These are phyloP conservation scores for Farysia itapuensis DNA, from an alignment of 1,284 basidiomycete species.

Conservation along the genomic window DNA sequence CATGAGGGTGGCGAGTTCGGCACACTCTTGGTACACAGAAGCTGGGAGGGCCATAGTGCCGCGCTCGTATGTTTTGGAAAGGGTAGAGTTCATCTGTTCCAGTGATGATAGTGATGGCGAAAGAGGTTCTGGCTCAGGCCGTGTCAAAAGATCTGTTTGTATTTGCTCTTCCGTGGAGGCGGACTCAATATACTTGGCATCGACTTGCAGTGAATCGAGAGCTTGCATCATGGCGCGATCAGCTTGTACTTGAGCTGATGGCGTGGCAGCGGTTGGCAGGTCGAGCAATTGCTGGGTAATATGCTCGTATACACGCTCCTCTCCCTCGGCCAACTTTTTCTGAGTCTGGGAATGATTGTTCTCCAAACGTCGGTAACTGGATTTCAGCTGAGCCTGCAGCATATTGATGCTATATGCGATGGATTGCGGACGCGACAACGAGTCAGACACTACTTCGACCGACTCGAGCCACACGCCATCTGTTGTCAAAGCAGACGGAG, in stretches of 20 bases:
- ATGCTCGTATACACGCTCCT: constrained; percentile 21
- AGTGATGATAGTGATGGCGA: constrained; percentile 1
- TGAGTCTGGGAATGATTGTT: constrained; percentile 26
- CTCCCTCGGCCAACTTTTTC: constrained; percentile 17
- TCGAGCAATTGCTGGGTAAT: constrained; percentile 13
- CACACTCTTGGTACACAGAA: constrained; percentile 40
- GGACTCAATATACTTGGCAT: too few species aligned
- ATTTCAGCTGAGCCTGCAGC: constrained; percentile 20
- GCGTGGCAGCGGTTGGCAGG: neutral
- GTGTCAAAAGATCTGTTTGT: too few species aligned
- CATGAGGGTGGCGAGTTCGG: constrained; percentile 43
- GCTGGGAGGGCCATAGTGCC: constrained; percentile 33
- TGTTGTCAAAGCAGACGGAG: too few species aligned
- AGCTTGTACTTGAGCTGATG: neutral
- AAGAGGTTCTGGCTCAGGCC: constrained; percentile 4
- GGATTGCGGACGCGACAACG: neutral
- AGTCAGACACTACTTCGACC: neutral
- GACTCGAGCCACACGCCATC: neutral
- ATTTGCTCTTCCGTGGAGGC: too few species aligned
- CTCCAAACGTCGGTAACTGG: constrained; percentile 4
- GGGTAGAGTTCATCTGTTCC: constrained; percentile 19
- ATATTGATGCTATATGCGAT: constrained; percentile 22
- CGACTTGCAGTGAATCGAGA: neutral
- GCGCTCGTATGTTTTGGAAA: constrained; percentile 39
- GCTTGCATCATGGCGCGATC: neutral